Conservation (phyloP, 352 stramenopile genomes). For the Thalassiosira livingstoniorum region DNA sequence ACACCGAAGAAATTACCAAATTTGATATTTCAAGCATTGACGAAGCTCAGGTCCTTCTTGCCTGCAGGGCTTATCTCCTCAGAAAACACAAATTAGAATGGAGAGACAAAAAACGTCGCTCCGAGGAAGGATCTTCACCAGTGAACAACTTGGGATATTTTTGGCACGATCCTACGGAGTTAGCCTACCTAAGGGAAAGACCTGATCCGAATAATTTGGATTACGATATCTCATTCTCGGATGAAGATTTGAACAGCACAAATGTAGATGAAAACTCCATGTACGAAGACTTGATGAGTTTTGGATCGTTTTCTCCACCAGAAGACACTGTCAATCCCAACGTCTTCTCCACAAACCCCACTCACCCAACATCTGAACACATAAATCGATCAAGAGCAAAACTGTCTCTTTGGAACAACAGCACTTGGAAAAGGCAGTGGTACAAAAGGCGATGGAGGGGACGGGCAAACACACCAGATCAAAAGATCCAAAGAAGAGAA, state of each 20-base stretch:
- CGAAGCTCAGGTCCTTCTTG: conserved; percentile 55
- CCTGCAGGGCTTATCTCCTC: conserved; percentile 53
- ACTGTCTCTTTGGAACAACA: conserved; percentile 54
- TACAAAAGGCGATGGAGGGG: conserved; percentile 59
- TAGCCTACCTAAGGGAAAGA: conserved; percentile 61
- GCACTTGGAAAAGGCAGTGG: conserved; percentile 61
- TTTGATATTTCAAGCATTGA: conserved; percentile 34
- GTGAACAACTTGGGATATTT: conserved; percentile 62
- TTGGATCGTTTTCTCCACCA: too few species aligned
- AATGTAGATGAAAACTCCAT: conserved; percentile 5
- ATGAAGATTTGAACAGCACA: not conserved
- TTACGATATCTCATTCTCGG: conserved; percentile 17
- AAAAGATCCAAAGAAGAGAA: conserved; percentile 35
- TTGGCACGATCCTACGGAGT: conserved; percentile 56
- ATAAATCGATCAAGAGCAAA: conserved; percentile 42
- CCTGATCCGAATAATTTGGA: conserved; percentile 54
- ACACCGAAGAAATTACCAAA: too few species aligned
- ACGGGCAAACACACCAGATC: conserved; percentile 14
- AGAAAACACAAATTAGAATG: conserved; percentile 60
- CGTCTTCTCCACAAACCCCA: conserved; percentile 53
- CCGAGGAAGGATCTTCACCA: conserved; percentile 47
- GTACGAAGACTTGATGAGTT: too few species aligned
- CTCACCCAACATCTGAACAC: conserved; percentile 56
- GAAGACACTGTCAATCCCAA: too few species aligned
- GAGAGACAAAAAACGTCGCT: conserved; percentile 53